A percentile compares a stretch with the other conserved stretches of the same genome.
These are phyloP conservation scores for Monosporascus sp. DNA, from an alignment of 2,329 filamentous ascomycete genomes.

Conservation along the genomic window DNA sequence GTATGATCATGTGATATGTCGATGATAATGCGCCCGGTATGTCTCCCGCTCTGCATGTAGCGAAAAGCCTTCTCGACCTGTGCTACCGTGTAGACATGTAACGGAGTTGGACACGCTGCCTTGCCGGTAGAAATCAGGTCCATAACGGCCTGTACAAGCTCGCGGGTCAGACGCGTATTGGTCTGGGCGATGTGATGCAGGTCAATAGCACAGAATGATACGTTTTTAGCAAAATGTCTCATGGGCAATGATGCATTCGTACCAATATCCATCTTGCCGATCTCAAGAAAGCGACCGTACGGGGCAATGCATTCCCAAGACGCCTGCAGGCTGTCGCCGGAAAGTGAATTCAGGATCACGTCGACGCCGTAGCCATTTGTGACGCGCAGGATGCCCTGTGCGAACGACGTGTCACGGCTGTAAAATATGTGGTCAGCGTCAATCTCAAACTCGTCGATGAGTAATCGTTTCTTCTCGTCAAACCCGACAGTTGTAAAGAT, in stretches of 20 bases:
- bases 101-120: background rate
- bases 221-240: background rate
- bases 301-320: conserved; percentile 36
- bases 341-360: conserved; percentile 17
- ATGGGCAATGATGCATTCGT: background rate
- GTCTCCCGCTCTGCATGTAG: background rate
- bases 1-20: no score
- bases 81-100: background rate
- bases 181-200: background rate
- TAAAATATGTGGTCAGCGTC: conserved; percentile 19
- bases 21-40: background rate
- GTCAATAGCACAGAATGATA: background rate
- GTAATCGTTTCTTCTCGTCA: conserved; percentile 16
- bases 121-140: background rate
- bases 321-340: conserved; percentile 15
- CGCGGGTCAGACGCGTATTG: background rate
- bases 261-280: conserved; percentile 30
- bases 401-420: conserved; percentile 16
- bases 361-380: conserved; percentile 19
- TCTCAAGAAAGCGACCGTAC: conserved; percentile 37
- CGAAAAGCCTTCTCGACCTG: background rate
- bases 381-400: conserved; percentile 8
- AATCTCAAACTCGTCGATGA: conserved; percentile 19
- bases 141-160: background rate
- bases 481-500: conserved; percentile 22